Evolutionary conservation across 1,284 basidiomycete species (phyloP).

Genomic region (Cutaneotrichosporon cutaneum): DNA sequence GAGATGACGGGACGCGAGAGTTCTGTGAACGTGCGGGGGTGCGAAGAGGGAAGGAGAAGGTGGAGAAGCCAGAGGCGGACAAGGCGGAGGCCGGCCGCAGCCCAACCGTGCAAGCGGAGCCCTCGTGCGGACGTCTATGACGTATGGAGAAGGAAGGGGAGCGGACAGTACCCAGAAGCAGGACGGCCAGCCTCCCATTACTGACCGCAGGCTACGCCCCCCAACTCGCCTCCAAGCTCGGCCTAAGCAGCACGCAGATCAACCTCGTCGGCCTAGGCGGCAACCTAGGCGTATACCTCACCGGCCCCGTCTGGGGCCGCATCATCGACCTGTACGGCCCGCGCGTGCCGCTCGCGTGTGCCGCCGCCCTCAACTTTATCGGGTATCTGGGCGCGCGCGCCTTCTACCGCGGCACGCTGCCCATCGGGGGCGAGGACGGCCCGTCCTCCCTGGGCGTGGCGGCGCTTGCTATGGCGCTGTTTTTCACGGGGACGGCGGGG

Average conservation of each 20-base stretch:
- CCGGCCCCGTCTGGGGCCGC: slow-evolving; percentile 59
- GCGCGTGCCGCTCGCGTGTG: slow-evolving; percentile 54
- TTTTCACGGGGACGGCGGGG: slow-evolving; percentile 48
- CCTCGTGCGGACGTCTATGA: no score
- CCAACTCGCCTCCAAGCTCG: slow-evolving; percentile 68
- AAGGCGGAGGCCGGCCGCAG: no score
- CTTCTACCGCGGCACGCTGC: slow-evolving; percentile 58
- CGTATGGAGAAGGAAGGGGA: no score
- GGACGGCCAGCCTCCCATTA: no score
- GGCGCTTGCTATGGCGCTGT: slow-evolving; percentile 43
- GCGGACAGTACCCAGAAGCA: not conserved
- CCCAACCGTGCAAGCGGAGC: not conserved
- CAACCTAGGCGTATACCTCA: slow-evolving; percentile 50
- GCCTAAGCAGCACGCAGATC: slow-evolving; percentile 69
- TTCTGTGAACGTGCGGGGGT: not conserved
- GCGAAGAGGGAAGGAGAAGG: not conserved
- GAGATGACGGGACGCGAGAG: not conserved
- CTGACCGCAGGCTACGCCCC: slow-evolving; percentile 67
- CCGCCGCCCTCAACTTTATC: slow-evolving; percentile 59
- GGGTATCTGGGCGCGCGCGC: slow-evolving; percentile 68
- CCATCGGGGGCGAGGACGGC: slow-evolving; percentile 23
- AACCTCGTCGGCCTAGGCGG: slow-evolving; percentile 64
- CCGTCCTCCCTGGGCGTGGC: slow-evolving; percentile 30
- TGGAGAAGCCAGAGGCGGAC: not conserved
- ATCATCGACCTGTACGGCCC: slow-evolving; percentile 67